Evolutionary conservation across 805 yeast species (phyloP), one percentile per base, ranked within the genome.

Genomic region (Hanseniaspora pseudoguilliermondii): DNA sequence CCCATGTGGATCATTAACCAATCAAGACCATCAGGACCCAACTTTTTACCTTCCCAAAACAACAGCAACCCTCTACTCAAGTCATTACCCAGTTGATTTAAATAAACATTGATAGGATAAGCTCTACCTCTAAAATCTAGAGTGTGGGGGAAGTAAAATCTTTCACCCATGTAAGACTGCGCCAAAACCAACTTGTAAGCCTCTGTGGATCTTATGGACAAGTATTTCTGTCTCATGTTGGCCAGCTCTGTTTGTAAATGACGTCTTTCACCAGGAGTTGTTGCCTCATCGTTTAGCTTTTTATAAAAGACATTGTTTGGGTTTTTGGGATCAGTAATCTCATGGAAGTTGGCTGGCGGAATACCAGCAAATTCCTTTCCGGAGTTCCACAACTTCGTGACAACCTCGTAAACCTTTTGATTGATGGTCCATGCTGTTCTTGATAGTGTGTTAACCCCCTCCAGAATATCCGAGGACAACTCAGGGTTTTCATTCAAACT

Each of bases 171-270:
- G 69, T 84, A 88, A 0, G 96, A 96, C 60, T 97, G 77, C 0
- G 98, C 97, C 65, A 93, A 88, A 68, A 93, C 98, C 53, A 93
- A 71, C 67, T 88, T 93, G 68, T 93, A 93, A 67, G 93, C 91
- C 59, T 86, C 76, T 69, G 90, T 97, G 72, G 98, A 93, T 68
- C 98, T 80, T 66, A 83, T 85, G 0, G 97, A 90, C 68, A 93
- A 81, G 59, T 77, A 74, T 23, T 83, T 73, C 11, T 85, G 79
- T 58, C 81, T 82, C 44, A 79, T 82, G 60, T 81, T 78, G 21
- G 81, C 75, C 9, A 79, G 62, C 39, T 72, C 74, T 56, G 81
- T 82, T 57, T 86, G 79, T 49, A 73, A 68, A 23, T 27, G 13
- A 29, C 21, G 47, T 38, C 9, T 44, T 29, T 35, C 46, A 16